A percentile compares a stretch with the other conserved stretches of the same genome.
Evolutionary conservation across 2,329 filamentous ascomycete species (phyloP).

Genomic region (Trichoderma oligosporum): DNA sequence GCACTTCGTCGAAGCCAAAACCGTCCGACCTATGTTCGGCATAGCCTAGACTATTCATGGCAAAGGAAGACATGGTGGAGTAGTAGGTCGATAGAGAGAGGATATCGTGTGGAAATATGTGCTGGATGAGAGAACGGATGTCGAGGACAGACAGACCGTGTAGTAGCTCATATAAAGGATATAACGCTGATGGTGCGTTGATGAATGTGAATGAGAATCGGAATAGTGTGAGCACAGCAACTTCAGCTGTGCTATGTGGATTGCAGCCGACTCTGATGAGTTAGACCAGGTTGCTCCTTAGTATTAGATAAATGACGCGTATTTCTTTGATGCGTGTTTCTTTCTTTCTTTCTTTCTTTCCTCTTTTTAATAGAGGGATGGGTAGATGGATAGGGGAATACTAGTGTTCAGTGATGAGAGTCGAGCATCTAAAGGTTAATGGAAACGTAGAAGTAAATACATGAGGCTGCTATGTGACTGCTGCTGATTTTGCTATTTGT

Average conservation of each 20-base stretch:
- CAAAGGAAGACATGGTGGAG: not conserved
- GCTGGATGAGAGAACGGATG: not conserved
- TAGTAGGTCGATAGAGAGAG: not conserved
- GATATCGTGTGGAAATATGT: not conserved
- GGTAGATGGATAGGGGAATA: not conserved
- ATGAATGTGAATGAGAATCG: too few relatives aligned
- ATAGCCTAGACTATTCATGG: not conserved
- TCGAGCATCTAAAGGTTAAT: not conserved
- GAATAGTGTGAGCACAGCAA: not conserved
- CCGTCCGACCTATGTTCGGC: not conserved
- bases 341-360: too few relatives aligned
- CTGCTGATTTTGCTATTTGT: not conserved
- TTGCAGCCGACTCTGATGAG: not conserved
- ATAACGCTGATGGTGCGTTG: not conserved
- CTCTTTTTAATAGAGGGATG: not conserved
- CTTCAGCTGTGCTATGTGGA: not conserved
- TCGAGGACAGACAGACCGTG: not conserved
- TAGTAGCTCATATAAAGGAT: not conserved
- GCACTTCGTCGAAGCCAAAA: not conserved
- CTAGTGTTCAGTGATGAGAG: constrained; percentile 6
- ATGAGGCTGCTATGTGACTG: not conserved
- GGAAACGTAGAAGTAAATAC: not conserved
- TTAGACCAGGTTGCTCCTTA: not conserved
- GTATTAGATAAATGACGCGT: constrained; percentile 10
- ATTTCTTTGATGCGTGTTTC: too few relatives aligned